These are phyloP conservation scores for Aspergillus calidoustus DNA, from an alignment of 2,329 filamentous ascomycete species.

Conservation along the genomic window DNA sequence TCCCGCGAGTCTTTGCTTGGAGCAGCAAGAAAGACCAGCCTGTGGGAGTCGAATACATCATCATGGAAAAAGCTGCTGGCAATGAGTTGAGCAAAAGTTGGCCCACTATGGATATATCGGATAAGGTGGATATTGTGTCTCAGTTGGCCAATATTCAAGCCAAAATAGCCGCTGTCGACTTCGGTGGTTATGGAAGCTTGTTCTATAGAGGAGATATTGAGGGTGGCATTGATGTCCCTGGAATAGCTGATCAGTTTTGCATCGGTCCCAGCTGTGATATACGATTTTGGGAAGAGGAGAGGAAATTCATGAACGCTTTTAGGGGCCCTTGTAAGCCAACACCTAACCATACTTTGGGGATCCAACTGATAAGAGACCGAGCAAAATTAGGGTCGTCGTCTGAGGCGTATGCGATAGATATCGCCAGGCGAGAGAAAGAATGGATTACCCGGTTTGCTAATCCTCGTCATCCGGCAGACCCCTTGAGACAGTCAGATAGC, in stretches of 20 bases:
- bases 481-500: conserved; percentile 11
- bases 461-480: conserved; percentile 14
- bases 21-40: conserved; percentile 35
- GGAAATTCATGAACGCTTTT: conserved; percentile 6
- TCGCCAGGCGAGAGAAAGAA: conserved; percentile 16
- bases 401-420: conserved; percentile 11
- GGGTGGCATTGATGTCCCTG: conserved; percentile 12
- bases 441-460: conserved; percentile 14
- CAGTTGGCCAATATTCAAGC: conserved; percentile 19
- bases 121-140: conserved; percentile 19
- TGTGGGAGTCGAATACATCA: conserved; percentile 43
- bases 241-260: conserved; percentile 11
- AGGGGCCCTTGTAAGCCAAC: conserved; percentile 8
- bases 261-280: conserved; percentile 10
- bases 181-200: conserved; percentile 20
- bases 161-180: conserved; percentile 22
- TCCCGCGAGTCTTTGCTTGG: conserved; percentile 38
- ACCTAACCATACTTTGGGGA: not conserved
- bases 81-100: conserved; percentile 18
- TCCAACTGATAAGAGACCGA: conserved; percentile 4
- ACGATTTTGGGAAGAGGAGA: conserved; percentile 14
- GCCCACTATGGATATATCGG: conserved; percentile 18
- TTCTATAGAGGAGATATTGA: conserved; percentile 18
- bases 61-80: conserved; percentile 36
- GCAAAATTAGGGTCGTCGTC: conserved; percentile 11